A percentile compares a stretch with the other conserved stretches of the same genome.
Conservation (phyloP, 768 basidiomycete genomes). For the Lactarius pseudohatsudake region DNA sequence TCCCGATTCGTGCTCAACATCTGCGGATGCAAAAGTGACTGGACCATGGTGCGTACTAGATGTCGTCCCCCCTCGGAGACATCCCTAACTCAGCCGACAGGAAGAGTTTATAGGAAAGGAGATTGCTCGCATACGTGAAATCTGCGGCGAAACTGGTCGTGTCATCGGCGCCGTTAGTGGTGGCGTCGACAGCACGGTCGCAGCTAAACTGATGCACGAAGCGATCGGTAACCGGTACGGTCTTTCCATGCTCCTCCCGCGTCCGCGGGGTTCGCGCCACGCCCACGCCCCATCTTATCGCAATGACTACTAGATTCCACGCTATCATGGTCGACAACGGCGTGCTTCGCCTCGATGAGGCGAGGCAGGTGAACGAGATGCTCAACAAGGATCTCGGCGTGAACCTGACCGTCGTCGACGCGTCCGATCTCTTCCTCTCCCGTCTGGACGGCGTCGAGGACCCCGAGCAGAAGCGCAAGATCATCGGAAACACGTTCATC, state of each 20-base stretch:
- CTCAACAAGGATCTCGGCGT: slow-evolving; percentile 91
- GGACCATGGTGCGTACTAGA: slow-evolving; percentile 78
- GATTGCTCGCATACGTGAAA: slow-evolving; percentile 87
- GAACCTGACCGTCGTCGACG: slow-evolving; percentile 94
- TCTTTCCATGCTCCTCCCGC: no score
- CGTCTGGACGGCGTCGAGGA: slow-evolving; percentile 91
- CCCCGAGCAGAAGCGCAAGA: slow-evolving; percentile 95
- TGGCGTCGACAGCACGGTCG: slow-evolving; percentile 97
- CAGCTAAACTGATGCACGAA: slow-evolving; percentile 99
- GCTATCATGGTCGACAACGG: slow-evolving; percentile 99
- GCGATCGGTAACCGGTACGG: slow-evolving; percentile 92
- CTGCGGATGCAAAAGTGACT: slow-evolving; percentile 76
- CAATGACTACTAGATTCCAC: slow-evolving; percentile 72
- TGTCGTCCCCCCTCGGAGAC: no score
- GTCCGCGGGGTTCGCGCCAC: no score
- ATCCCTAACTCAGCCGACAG: slow-evolving; percentile 40
- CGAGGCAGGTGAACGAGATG: slow-evolving; percentile 88
- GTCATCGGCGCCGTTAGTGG: slow-evolving; percentile 98
- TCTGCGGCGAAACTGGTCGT: slow-evolving; percentile 91
- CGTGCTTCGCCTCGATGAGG: slow-evolving; percentile 90
- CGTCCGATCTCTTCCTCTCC: slow-evolving; percentile 88
- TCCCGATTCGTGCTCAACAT: slow-evolving; percentile 80
- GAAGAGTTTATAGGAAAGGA: slow-evolving; percentile 98
- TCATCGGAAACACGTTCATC: slow-evolving; percentile 99
- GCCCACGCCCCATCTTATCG: slow-evolving; percentile 10